Base-by-base conservation (phyloP, 257 asterid species). In the Datura wrightii region DNA sequence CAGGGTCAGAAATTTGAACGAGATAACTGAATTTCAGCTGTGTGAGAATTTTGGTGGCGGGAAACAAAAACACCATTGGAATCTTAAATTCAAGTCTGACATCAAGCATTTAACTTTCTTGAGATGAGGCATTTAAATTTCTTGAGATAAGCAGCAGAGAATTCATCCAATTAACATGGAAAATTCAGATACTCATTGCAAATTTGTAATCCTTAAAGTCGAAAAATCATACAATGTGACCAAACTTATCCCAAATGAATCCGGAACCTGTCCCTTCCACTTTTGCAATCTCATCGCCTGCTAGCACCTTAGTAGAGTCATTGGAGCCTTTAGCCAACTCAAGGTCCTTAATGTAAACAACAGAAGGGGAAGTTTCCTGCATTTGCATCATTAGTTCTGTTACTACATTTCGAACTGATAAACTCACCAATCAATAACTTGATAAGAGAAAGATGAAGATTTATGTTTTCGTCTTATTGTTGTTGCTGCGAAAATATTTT, bases 231-330 rank as follows among this genome's bases (percentile, higher is more conserved):
- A 95, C 99, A 93, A 95, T 94, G 90, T 95, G 99, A 84, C 99
- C 97, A 87, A 88, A 95, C 90, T 89, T 84, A 87, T 95, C 98
- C 99, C 98, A 95, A 78, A 95, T 89, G 90, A 95, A 95, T 84
- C 99, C 99, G 34, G 99, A 95, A 85, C 99, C 99, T 78, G 97
- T 90, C 83, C 98, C 98, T 90, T 94, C 92, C 85, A 93, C 93
- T 88, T 91, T 94, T 53, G 90, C 89, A 86, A 88, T 89, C 66
- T 89, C 97, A 54, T 87, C 94, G 56, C 89, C 92, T 1, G 74
- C 89, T 16, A 86, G 42, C 58, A 15, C 72, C 39, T 79, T 89
- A 65, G 89, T 87, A 67, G 89, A 85, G 83, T 80, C 88, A 66
- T 79, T 88, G 13, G 97, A 89, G 66, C 82, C 79, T 89, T 90